These are phyloP conservation scores for Sapria himalayana DNA, from an alignment of 345 rosid species.

Conservation along the genomic window DNA sequence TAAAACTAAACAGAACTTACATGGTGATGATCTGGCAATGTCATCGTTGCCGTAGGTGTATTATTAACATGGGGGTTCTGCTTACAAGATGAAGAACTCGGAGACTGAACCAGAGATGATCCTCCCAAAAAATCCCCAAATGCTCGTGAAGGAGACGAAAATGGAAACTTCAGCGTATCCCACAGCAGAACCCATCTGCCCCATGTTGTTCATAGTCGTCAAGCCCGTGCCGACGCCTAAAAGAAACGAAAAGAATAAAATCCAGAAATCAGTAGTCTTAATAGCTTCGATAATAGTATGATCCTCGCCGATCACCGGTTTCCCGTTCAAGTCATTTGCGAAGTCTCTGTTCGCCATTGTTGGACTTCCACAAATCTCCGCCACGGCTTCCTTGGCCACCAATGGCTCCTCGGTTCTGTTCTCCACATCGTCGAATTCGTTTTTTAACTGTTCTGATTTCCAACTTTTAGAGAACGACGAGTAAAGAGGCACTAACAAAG, in stretches of 20 bases:
- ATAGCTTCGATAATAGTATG: slow-evolving; percentile 59
- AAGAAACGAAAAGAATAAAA: slow-evolving; percentile 52
- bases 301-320: slow-evolving; percentile 61
- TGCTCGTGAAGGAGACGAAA: slow-evolving; percentile 63
- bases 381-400: slow-evolving; percentile 13
- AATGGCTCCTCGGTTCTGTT: slow-evolving; percentile 28
- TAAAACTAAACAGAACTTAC: slow-evolving; percentile 16
- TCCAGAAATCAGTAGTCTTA: slow-evolving; percentile 62
- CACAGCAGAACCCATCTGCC: slow-evolving; percentile 75
- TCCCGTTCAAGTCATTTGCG: slow-evolving; percentile 12
- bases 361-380: slow-evolving; percentile 3
- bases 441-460: slow-evolving; percentile 7
- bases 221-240: slow-evolving; percentile 87
- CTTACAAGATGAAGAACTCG: slow-evolving; percentile 36
- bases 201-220: slow-evolving; percentile 82
- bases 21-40: no score
- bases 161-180: slow-evolving; percentile 76
- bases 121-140: slow-evolving; percentile 90
- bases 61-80: no score
- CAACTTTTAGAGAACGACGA: slow-evolving; percentile 19
- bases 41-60: no score
- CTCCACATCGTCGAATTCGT: slow-evolving; percentile 15
- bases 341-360: slow-evolving; percentile 4
- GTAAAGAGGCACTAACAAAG: slow-evolving; percentile 36
- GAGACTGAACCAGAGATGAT: slow-evolving; percentile 67